Conservation (phyloP, 2,329 filamentous ascomycete genomes). For the Sclerotinia borealis region DNA sequence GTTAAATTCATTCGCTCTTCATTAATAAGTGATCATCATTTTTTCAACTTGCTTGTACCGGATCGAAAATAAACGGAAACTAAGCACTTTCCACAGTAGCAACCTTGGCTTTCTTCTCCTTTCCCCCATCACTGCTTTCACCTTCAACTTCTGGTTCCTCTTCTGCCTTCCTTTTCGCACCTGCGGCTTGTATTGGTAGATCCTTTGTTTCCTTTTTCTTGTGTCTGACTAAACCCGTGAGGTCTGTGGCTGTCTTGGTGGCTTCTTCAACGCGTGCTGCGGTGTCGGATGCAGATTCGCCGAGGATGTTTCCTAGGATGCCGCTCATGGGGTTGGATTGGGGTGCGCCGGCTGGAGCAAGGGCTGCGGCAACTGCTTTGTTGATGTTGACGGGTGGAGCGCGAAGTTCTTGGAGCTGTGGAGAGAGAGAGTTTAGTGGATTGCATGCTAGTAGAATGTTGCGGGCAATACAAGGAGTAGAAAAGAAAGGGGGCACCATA, state of each 20-base stretch:
- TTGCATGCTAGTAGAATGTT: background rate
- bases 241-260: conserved; percentile 53
- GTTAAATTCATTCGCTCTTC: background rate
- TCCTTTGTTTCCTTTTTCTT: conserved; percentile 46
- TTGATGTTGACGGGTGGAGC: conserved; percentile 55
- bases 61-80: background rate
- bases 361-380: conserved; percentile 46
- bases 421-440: conserved; percentile 15
- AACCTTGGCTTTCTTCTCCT: conserved; percentile 31
- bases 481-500: background rate
- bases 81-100: background rate
- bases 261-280: conserved; percentile 64
- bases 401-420: conserved; percentile 61
- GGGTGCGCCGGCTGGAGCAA: conserved; percentile 9
- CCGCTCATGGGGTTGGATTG: conserved; percentile 43
- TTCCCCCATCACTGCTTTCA: conserved; percentile 16
- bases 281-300: conserved; percentile 54
- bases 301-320: conserved; percentile 57
- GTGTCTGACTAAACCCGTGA: conserved; percentile 64
- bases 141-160: conserved; percentile 28
- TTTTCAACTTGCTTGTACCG: background rate
- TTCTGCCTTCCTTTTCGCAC: conserved; percentile 50
- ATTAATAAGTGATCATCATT: background rate
- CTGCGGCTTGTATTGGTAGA: conserved; percentile 36
- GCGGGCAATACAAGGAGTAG: too few relatives aligned